A percentile compares a stretch with the other conserved stretches of the same genome.
Evolutionary conservation across 129 eudicot species (phyloP).

Genomic region (Rutidosis leptorrhynchoides): DNA sequence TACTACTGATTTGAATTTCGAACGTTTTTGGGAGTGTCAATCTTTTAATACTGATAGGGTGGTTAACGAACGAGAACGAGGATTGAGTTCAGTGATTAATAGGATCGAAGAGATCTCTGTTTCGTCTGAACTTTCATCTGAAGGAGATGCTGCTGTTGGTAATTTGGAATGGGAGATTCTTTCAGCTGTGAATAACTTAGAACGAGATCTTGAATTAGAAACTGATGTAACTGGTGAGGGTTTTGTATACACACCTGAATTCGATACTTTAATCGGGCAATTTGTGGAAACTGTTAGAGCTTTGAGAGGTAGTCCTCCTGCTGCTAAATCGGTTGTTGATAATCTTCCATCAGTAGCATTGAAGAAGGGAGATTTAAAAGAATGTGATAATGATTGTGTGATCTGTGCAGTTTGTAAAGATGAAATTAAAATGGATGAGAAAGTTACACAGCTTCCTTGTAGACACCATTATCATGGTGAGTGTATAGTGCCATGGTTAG

Average conservation of each 20-base stretch:
- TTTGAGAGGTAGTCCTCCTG: slow-evolving; percentile 75
- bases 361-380: slow-evolving; percentile 34
- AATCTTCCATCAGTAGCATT: slow-evolving; percentile 53
- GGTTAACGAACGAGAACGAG: slow-evolving; percentile 42
- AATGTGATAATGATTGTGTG: slow-evolving; percentile 29
- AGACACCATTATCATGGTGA: slow-evolving; percentile 78
- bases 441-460: slow-evolving; percentile 72
- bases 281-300: slow-evolving; percentile 53
- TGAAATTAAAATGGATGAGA: slow-evolving; percentile 57
- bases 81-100: slow-evolving; percentile 49
- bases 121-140: slow-evolving; percentile 43
- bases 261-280: slow-evolving; percentile 58
- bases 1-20: slow-evolving; percentile 19
- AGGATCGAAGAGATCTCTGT: slow-evolving; percentile 61
- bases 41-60: slow-evolving; percentile 46
- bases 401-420: slow-evolving; percentile 93
- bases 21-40: slow-evolving; percentile 35
- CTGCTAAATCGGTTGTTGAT: slow-evolving; percentile 70
- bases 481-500: slow-evolving; percentile 85
- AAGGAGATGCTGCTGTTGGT: slow-evolving; percentile 35
- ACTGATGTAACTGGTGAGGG: slow-evolving; percentile 44
- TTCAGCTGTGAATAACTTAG: slow-evolving; percentile 57
- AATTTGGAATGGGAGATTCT: slow-evolving; percentile 69
- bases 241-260: slow-evolving; percentile 41
- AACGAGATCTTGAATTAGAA: slow-evolving; percentile 39